A percentile compares a stretch with the other conserved stretches of the same genome.
Evolutionary conservation across 306 rosid genomes (phyloP).

Genomic region (Quercus wislizeni): DNA sequence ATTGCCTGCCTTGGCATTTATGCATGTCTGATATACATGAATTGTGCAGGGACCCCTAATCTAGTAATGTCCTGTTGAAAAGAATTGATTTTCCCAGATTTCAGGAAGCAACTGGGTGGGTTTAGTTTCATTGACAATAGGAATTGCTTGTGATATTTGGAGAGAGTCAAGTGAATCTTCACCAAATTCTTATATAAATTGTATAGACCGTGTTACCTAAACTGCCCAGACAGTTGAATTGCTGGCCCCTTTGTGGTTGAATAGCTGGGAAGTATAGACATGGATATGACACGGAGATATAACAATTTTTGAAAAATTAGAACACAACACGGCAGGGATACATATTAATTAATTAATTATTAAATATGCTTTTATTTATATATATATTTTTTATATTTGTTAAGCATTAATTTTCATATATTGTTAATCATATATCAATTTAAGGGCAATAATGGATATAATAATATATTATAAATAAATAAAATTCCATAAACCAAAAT

Average conservation of each 20-base stretch:
- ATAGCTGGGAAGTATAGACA: background rate
- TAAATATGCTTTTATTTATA: no score
- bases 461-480: no score
- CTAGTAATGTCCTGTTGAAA: background rate
- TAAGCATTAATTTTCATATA: no score
- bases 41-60: background rate
- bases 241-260: background rate
- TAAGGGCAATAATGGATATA: no score
- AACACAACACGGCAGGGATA: no score
- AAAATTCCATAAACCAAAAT: no score
- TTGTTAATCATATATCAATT: no score
- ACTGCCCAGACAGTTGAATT: background rate
- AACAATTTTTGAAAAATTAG: no score
- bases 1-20: background rate
- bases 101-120: background rate
- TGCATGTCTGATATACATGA: background rate
- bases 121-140: background rate
- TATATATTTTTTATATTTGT: no score
- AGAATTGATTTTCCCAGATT: background rate
- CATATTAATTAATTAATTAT: no score
- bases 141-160: background rate
- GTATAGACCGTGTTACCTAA: background rate
- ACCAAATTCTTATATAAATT: background rate
- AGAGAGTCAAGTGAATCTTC: background rate
- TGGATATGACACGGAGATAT: no score